phyloP scores from a whole-genome alignment of 2,329 filamentous ascomycete genomes.

The Colletotrichum endophyticum region DNA sequence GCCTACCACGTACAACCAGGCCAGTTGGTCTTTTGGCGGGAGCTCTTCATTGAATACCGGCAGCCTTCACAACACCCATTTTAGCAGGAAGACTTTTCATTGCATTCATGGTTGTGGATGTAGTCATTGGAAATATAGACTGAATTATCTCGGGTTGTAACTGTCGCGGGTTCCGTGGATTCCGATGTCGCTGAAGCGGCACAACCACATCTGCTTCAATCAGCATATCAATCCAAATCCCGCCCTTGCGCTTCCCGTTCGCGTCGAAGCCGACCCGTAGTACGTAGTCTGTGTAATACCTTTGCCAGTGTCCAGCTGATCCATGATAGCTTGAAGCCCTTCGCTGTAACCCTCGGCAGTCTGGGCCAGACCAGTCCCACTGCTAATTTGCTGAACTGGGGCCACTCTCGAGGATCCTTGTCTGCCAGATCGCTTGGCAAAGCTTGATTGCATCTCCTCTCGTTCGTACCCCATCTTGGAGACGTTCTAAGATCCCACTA shows the following conservation, averaged over 20 bases:
- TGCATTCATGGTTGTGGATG: too few relatives aligned
- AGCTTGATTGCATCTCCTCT: background rate
- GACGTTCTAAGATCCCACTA: background rate
- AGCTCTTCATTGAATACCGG: too few relatives aligned
- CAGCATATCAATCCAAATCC: too few relatives aligned
- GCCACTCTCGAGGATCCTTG: background rate
- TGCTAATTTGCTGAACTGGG: background rate
- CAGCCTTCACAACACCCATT: too few relatives aligned
- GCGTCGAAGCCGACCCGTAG: too few relatives aligned
- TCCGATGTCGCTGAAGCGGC: background rate
- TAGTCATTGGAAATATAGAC: too few relatives aligned
- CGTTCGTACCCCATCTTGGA: background rate
- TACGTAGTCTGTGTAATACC: too few relatives aligned
- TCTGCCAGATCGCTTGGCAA: slow-evolving; percentile 6
- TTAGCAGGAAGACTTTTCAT: fast-evolving
- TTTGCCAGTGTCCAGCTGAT: background rate
- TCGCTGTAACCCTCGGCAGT: background rate
- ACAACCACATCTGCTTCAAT: too few relatives aligned
- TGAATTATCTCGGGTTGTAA: background rate
- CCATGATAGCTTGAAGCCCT: background rate
- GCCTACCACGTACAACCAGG: too few relatives aligned
- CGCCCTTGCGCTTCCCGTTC: too few relatives aligned
- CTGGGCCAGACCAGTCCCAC: background rate
- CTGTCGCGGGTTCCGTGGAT: background rate
- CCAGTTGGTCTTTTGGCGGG: too few relatives aligned